Conservation (phyloP, 2,329 filamentous ascomycete species). For the Dactylellina leptospora region DNA sequence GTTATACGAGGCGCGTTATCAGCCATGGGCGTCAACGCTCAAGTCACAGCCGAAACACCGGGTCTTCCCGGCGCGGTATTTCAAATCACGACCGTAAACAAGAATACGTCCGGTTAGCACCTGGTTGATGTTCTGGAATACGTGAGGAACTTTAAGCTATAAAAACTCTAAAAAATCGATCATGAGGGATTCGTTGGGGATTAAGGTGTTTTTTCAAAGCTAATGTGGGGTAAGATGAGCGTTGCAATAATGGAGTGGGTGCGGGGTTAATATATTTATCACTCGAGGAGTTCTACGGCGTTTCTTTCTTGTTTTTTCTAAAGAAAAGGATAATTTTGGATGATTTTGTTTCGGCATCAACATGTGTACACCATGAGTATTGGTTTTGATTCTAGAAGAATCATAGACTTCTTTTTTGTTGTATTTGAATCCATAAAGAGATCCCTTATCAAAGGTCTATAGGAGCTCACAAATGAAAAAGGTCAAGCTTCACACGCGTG, state of each 20-base stretch:
- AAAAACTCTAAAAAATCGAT: background rate
- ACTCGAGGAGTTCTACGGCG: too few relatives aligned
- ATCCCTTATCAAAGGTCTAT: background rate
- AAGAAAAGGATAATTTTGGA: background rate
- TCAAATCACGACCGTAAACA: constrained; percentile 72
- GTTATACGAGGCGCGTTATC: constrained; percentile 90
- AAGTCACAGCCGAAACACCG: constrained; percentile 86
- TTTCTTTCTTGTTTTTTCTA: too few relatives aligned
- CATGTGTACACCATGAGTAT: background rate
- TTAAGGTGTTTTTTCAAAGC: background rate
- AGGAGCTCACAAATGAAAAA: background rate
- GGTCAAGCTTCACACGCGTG: background rate
- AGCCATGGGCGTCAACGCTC: constrained; percentile 89
- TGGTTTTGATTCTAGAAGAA: background rate
- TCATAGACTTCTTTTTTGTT: background rate
- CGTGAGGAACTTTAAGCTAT: constrained; percentile 18
- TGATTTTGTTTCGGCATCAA: too few relatives aligned
- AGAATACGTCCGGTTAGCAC: constrained; percentile 40
- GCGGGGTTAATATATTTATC: too few relatives aligned
- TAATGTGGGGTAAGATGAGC: background rate
- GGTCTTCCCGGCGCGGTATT: constrained; percentile 91
- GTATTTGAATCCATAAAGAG: background rate
- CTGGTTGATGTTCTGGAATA: constrained; percentile 25
- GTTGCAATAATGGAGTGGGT: too few relatives aligned
- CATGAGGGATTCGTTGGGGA: background rate